phyloP scores from a whole-genome alignment of 108 stramenopile genomes.

The Skeletonema menzelii region DNA sequence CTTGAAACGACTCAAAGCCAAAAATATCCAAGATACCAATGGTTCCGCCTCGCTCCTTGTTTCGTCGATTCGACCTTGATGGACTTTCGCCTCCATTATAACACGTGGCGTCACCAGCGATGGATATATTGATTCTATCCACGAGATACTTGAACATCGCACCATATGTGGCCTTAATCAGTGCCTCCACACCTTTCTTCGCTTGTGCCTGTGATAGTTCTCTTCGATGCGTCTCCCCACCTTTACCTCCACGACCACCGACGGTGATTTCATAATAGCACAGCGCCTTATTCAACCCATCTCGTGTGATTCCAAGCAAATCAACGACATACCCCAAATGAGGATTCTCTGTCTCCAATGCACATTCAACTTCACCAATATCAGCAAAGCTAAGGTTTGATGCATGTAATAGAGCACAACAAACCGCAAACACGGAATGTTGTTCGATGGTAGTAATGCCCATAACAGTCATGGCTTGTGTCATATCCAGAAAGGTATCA shows the following conservation, averaged over 20 bases:
- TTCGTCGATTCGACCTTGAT: neutral
- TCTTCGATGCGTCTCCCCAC: slow-evolving; percentile 39
- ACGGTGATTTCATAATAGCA: slow-evolving; percentile 54
- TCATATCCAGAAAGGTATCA: slow-evolving; percentile 68
- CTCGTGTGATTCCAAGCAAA: slow-evolving; percentile 42
- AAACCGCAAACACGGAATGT: slow-evolving; percentile 59
- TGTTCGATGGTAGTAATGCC: slow-evolving; percentile 66
- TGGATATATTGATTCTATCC: slow-evolving; percentile 67
- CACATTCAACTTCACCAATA: slow-evolving; percentile 45
- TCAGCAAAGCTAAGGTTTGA: slow-evolving; percentile 79
- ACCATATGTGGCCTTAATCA: slow-evolving; percentile 78
- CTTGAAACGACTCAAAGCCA: slow-evolving; percentile 88
- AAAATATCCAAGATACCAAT: slow-evolving; percentile 70
- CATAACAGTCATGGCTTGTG: slow-evolving; percentile 60
- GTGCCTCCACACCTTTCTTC: slow-evolving; percentile 69
- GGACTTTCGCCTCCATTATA: neutral
- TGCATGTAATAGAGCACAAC: slow-evolving; percentile 82
- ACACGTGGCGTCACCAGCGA: slow-evolving; percentile 40
- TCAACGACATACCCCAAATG: slow-evolving; percentile 51
- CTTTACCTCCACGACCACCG: slow-evolving; percentile 7
- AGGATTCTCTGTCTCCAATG: slow-evolving; percentile 57
- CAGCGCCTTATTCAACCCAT: slow-evolving; percentile 42
- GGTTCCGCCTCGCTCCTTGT: neutral
- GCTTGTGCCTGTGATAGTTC: slow-evolving; percentile 54
- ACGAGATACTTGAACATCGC: slow-evolving; percentile 71